A percentile compares a stretch with the other conserved stretches of the same genome.
phyloP scores from a whole-genome alignment of 805 yeast species.

The Ogataea neopini region DNA sequence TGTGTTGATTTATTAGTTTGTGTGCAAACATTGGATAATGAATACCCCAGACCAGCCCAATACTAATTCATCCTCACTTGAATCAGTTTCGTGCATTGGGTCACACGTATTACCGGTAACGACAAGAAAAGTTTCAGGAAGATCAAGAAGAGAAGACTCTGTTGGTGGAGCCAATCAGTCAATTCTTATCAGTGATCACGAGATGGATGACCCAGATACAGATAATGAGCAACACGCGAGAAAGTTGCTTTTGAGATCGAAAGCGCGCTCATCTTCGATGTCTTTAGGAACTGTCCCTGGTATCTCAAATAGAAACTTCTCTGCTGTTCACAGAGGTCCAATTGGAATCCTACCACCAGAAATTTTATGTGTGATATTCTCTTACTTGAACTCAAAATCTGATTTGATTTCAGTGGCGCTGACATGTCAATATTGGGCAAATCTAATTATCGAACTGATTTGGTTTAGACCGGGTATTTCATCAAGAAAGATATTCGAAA shows the following conservation, averaged over 20 bases:
- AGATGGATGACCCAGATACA: slow-evolving; percentile 34
- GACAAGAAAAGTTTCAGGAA: slow-evolving; percentile 10
- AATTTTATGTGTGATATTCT: slow-evolving; percentile 64
- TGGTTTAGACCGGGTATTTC: slow-evolving; percentile 87
- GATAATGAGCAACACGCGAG: slow-evolving; percentile 36
- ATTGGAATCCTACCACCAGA: slow-evolving; percentile 56
- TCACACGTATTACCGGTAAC: slow-evolving; percentile 15
- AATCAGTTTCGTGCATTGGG: slow-evolving; percentile 22
- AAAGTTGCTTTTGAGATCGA: slow-evolving; percentile 28
- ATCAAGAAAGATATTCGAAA: slow-evolving; percentile 47
- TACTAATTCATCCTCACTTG: slow-evolving; percentile 23
- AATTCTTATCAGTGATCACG: slow-evolving; percentile 22
- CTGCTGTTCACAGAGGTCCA: slow-evolving; percentile 27
- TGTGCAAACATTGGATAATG: slow-evolving; percentile 1
- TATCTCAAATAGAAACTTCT: slow-evolving; percentile 8
- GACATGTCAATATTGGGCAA: slow-evolving; percentile 81
- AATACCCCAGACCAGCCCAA: slow-evolving; percentile 19
- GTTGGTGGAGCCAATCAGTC: slow-evolving; percentile 1
- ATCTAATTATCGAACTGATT: slow-evolving; percentile 70
- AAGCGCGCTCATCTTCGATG: slow-evolving; percentile 26
- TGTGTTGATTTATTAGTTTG: background rate
- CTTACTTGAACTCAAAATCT: slow-evolving; percentile 57
- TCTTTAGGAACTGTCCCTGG: slow-evolving; percentile 16
- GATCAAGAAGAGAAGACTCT: slow-evolving; percentile 5
- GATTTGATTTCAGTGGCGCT: slow-evolving; percentile 64